These are phyloP conservation scores for Cytospora chrysosperma DNA, from an alignment of 2,329 filamentous ascomycete species.

Conservation along the genomic window DNA sequence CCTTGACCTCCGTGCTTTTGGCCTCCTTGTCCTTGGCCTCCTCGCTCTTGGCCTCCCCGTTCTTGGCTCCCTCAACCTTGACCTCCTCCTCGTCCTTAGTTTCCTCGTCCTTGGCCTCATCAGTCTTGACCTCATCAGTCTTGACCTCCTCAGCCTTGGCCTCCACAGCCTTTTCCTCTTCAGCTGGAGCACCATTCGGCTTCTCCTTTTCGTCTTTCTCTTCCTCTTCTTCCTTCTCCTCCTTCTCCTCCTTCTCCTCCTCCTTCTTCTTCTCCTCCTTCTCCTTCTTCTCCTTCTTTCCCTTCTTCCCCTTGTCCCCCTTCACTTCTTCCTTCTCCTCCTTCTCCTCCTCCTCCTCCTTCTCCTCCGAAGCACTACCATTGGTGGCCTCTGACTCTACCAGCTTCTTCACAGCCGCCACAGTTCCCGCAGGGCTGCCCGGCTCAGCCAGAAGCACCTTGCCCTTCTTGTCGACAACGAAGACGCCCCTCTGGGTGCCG, in stretches of 20 bases:
- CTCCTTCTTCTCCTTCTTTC: conserved; percentile 5
- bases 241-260: conserved; percentile 26
- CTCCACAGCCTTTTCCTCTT: conserved; percentile 13
- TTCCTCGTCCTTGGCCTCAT: conserved; percentile 1
- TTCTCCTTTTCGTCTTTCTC: not conserved
- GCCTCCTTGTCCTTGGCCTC: not conserved
- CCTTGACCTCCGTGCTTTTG: not conserved
- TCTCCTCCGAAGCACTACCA: conserved; percentile 27
- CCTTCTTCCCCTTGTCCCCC: not conserved
- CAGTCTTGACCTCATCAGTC: conserved; percentile 28
- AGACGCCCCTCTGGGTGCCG: conserved; percentile 82
- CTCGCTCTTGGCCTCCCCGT: not conserved
- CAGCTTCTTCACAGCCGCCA: conserved; percentile 72
- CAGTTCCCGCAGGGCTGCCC: conserved; percentile 75
- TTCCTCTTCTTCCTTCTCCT: conserved; percentile 27
- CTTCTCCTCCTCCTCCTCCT: conserved; percentile 28
- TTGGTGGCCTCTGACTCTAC: conserved; percentile 48
- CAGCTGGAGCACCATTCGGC: not conserved
- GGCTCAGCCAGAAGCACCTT: conserved; percentile 69
- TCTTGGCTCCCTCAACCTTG: conserved; percentile 28
- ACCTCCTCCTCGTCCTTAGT: conserved; percentile 4
- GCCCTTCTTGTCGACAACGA: conserved; percentile 78
- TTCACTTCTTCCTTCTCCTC: conserved; percentile 27
- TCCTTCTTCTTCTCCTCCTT: conserved; percentile 29
- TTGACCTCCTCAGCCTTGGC: conserved; percentile 28